Evolutionary conservation across 1,284 basidiomycete genomes (phyloP).

Genomic region (Erythrobasidium hasegawianum): DNA sequence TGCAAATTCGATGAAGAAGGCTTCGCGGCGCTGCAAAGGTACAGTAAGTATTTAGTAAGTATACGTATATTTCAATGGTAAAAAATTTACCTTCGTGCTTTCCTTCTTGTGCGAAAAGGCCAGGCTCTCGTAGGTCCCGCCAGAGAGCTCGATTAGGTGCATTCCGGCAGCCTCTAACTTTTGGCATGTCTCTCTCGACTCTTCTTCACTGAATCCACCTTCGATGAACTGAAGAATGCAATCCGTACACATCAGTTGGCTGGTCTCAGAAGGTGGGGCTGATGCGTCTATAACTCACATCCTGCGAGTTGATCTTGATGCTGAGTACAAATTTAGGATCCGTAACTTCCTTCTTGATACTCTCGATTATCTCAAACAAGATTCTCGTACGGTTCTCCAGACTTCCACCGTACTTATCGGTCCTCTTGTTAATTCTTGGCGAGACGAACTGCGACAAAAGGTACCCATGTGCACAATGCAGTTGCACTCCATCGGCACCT

Average conservation of each 20-base stretch:
- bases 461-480: conserved; percentile 42
- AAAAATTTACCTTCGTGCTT: conserved; percentile 42
- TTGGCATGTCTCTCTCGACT: conserved; percentile 53
- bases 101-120: conserved; percentile 49
- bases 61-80: neutral
- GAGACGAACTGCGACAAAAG: conserved; percentile 57
- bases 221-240: conserved; percentile 30
- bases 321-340: conserved; percentile 52
- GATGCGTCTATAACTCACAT: too few species aligned
- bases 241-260: too few species aligned
- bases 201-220: conserved; percentile 52
- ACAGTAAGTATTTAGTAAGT: neutral
- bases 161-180: conserved; percentile 53
- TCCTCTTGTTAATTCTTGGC: conserved; percentile 58
- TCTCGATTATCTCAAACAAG: conserved; percentile 49
- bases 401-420: conserved; percentile 51
- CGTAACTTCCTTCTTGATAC: conserved; percentile 48
- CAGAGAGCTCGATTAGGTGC: conserved; percentile 57
- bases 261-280: too few species aligned
- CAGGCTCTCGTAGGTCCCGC: conserved; percentile 53
- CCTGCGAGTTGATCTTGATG: conserved; percentile 55
- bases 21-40: conserved; percentile 48
- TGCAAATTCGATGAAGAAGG: conserved; percentile 53
- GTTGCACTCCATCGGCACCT: conserved; percentile 49
- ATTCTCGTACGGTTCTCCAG: conserved; percentile 52